Base-by-base conservation (phyloP, 306 rosid genomes). In the Trifolium pratense region DNA sequence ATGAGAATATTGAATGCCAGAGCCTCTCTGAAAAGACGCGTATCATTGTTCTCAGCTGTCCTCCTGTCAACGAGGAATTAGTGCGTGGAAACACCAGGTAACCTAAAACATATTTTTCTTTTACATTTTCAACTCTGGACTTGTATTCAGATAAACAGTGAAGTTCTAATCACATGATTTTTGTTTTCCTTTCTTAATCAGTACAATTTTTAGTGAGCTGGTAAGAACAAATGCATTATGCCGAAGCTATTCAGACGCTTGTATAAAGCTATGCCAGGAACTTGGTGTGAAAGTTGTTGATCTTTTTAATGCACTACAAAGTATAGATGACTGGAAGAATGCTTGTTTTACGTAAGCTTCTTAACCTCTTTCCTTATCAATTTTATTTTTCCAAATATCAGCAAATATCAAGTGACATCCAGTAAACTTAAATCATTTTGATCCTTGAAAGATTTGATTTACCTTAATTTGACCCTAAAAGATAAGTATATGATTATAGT, bases 211-310 rank as follows among this genome's bases (percentile, higher is more conserved):
- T 17, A 91, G 94, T 26, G 90, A 91, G 84, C 74, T 91, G 62
- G 87, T 93, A 70, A 84, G 98, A 85, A 93, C 98, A 71, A 93
- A 93, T 77, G 91, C 87, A 71, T 78, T 93, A 81, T 93, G 97
- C 84, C 42, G 64, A 73, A 85, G 75, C 43, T 93, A 93, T 78
- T 90, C 97, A 16, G 94, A 93, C 12, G 98, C 94, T 65, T 89
- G 97, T 86, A 31, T 84, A 70, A 78, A 88, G 85, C 84, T 93
- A 52, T 90, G 96, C 86, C 71, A 85, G 66, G 96, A 91, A 84
- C 81, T 86, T 78, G 91, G 79, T 64, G 80, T 93, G 71, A 81
- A 84, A 79, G 92, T 81, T 16, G 66, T 93, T 60, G 98, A 93
- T 87, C 93, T 93, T 64, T 93, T 88, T 61, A 81, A 57, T 11